Base-by-base conservation (phyloP, 129 eudicot species). In the Scalesia atractyloides region DNA sequence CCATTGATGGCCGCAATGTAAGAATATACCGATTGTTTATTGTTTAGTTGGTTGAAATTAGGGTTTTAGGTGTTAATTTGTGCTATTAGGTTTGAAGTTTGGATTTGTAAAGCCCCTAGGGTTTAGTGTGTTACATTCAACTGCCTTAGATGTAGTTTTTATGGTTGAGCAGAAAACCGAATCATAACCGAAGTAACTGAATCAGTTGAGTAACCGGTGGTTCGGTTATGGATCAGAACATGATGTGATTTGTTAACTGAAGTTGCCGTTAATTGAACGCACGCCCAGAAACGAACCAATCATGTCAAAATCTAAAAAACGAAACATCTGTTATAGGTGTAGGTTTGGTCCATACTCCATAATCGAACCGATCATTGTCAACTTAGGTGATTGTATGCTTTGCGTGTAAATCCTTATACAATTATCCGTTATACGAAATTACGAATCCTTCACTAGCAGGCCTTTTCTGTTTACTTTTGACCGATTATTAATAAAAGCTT, bases 1-100 rank as follows among this genome's bases (percentile, higher is more conserved):
- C 68, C 41, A 76, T 90, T 60, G 83, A 85, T 69, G 97, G 95
- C 15, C 78, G 95, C 26, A 77, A 68, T 85, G 87, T 84, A 66
- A 75, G 85, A 39, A 46, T 8, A 69, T 9, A 5, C 5, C 34
- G 0, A 18, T 59, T 46, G 6, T 76, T 26, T 66, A 22, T 7
- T 30, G 26, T 19, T 65, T 74, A 17, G 13, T 48, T 33, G 16
- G 52, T 41, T 61, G 4, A 51, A 6, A 53, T 39, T 65, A 37
- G 14, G 33, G 59, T 9, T 47, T 15, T 64, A 22, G 22, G 26
- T 5, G 12, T 57, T 1, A 56, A 2, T 57, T 57, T 57, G 7
- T 52, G 18, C 26, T 20, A 4, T 1, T 37, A 17, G 24, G 49
- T 41, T 17, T 64, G 36, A n/a, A 68, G 44, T 30, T 33, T 49